Conservation (phyloP, 1,284 basidiomycete genomes). For the Chalciporus piperatoides region DNA sequence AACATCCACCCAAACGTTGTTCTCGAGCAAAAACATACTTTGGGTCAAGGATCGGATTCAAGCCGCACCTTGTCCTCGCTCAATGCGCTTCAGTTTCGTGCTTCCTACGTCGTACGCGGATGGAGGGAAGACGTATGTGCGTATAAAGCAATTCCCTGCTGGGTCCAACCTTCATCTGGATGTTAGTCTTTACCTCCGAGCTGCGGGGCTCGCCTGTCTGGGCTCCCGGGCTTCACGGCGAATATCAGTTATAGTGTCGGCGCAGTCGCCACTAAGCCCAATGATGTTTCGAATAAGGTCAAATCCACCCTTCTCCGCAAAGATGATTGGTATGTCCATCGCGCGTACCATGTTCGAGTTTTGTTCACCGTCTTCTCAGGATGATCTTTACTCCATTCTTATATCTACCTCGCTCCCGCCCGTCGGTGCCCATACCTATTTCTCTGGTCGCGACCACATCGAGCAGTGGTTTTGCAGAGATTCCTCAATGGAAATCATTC, state of each 20-base stretch:
- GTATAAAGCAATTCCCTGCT: constrained; percentile 25
- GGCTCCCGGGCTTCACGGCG: constrained; percentile 64
- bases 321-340: constrained; percentile 41
- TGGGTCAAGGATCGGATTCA: constrained; percentile 51
- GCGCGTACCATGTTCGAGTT: constrained; percentile 3
- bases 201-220: constrained; percentile 56
- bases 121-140: constrained; percentile 54
- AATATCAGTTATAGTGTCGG: constrained; percentile 56
- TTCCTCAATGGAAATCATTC: constrained; percentile 50
- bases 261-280: constrained; percentile 42
- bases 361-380: constrained; percentile 31
- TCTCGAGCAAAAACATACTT: constrained; percentile 47
- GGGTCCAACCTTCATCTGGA: constrained; percentile 7
- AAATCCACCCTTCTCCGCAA: constrained; percentile 47
- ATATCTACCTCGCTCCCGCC: constrained; percentile 64
- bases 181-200: constrained; percentile 59
- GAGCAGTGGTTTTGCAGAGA: constrained; percentile 38
- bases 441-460: constrained; percentile 35
- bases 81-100: constrained; percentile 49
- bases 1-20: constrained; percentile 47
- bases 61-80: constrained; percentile 45
- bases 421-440: constrained; percentile 49
- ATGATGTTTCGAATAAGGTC: constrained; percentile 36
- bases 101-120: constrained; percentile 58
- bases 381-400: constrained; percentile 57